These are phyloP conservation scores for Globisporangium ultimum DNA, from an alignment of 352 stramenopile genomes.

Conservation along the genomic window DNA sequence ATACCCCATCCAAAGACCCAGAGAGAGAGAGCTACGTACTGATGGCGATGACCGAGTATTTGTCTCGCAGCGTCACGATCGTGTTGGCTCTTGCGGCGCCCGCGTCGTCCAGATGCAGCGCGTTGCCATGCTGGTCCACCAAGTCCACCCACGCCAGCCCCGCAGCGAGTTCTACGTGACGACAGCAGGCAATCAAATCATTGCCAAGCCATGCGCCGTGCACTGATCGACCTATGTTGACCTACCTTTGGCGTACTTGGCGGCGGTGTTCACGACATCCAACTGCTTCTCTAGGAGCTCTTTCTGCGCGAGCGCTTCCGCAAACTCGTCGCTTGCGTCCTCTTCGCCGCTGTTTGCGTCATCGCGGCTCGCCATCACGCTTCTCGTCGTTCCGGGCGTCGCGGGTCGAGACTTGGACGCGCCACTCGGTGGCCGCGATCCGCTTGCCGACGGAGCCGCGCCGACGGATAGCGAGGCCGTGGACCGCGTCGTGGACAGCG, in stretches of 20 bases:
- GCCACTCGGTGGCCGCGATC: conserved; percentile 16
- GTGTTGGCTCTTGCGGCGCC: conserved; percentile 32
- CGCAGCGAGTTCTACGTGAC: conserved; percentile 35
- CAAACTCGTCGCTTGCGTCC: conserved; percentile 24
- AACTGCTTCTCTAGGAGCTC: conserved; percentile 41
- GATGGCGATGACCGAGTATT: conserved; percentile 50
- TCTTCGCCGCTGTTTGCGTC: not conserved
- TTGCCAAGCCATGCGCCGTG: not conserved
- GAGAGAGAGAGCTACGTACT: conserved; percentile 33
- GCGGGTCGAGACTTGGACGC: conserved; percentile 10
- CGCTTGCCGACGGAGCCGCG: not conserved
- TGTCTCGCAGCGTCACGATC: conserved; percentile 35
- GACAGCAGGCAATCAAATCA: not conserved
- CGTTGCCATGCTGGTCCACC: conserved; percentile 33
- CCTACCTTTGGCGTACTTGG: conserved; percentile 50
- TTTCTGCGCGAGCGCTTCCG: conserved; percentile 30
- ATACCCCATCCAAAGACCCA: not conserved
- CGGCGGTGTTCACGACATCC: conserved; percentile 40
- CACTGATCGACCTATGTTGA: too few relatives aligned
- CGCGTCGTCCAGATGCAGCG: conserved; percentile 47
- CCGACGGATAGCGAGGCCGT: conserved; percentile 8
- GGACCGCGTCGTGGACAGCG: conserved; percentile 10
- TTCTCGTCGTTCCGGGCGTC: conserved; percentile 11
- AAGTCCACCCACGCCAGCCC: conserved; percentile 47
- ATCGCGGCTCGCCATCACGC: not conserved